Base-by-base conservation (phyloP, 2,329 filamentous ascomycete genomes). In the Trichoderma lentiforme region DNA sequence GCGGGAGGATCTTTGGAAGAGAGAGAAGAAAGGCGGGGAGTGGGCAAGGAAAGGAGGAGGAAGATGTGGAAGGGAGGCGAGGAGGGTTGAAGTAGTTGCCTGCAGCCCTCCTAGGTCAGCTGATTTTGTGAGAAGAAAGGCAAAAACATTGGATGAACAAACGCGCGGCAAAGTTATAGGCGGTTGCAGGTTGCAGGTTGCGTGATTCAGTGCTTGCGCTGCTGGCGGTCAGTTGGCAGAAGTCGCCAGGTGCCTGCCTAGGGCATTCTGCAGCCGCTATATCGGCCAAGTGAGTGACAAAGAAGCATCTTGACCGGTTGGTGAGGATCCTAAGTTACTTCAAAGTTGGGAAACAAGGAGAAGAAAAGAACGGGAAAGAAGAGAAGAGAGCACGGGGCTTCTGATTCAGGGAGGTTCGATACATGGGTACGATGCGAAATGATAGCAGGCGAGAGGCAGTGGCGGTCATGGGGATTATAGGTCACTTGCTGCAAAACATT, bases 41-140 rank as follows among this genome's bases (percentile, higher is more conserved):
- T 39, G 32, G 12, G 30, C n/a, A 34, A 36, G 32, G 21, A 61
- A 36, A 32, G 14, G 3, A 39, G 30, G 21, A 21, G 28, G 15
- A 14, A 9, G 56, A 11, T 4, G 11, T 7, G 30, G 57, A 11
- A 24, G 36, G 21, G 21, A 26, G 7, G 21, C 9, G 58, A 11
- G 39, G 24, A 28, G 32, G 32, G 32, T 34, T 28, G 34, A 36
- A 62, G 1, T n/a, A 15, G 34, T 12, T 26, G 21, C 1, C n/a
- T 39, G 60, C 21, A 39, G 32, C 3, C 60, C 60, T 39, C 21
- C 7, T 57, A 28, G 60, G 34, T 62, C 60, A 62, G 60, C n/a
- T 62, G 60, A 62, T 21, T 18, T 26, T 18, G 24, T 1, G 15
- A 47, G 15, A n/a, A 30, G 4, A 12, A 18, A 30, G 8, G 5